Conservation (phyloP, 805 yeast species). For the Yamadazyma insecticola region DNA sequence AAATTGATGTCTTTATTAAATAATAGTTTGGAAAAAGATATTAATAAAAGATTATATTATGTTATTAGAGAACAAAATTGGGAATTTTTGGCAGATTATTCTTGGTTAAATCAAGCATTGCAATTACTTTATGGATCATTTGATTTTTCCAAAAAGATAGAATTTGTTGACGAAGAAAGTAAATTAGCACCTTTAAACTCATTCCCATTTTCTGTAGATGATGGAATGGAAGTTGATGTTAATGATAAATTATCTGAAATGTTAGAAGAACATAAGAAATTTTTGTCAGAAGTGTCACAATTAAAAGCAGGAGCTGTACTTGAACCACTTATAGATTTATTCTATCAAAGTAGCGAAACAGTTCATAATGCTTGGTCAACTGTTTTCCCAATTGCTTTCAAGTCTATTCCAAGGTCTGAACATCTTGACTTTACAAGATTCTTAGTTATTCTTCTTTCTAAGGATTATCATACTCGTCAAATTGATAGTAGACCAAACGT, state of each 20-base stretch:
- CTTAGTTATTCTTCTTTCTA: slow-evolving; percentile 72
- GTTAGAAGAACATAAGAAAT: slow-evolving; percentile 23
- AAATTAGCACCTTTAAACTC: slow-evolving; percentile 50
- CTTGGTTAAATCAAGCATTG: slow-evolving; percentile 92
- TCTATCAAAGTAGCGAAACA: slow-evolving; percentile 75
- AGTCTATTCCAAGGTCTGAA: slow-evolving; percentile 72
- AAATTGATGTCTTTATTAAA: slow-evolving; percentile 77
- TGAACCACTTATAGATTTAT: slow-evolving; percentile 71
- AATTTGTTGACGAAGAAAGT: slow-evolving; percentile 44
- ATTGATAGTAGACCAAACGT: slow-evolving; percentile 83
- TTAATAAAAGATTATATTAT: slow-evolving; percentile 76
- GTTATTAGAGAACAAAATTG: slow-evolving; percentile 94
- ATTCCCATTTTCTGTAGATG: slow-evolving; percentile 26
- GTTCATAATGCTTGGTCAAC: slow-evolving; percentile 81
- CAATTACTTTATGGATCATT: slow-evolving; percentile 81
- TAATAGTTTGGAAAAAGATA: slow-evolving; percentile 70
- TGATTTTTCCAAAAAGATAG: slow-evolving; percentile 45
- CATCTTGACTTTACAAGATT: slow-evolving; percentile 80
- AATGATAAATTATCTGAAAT: slow-evolving; percentile 16
- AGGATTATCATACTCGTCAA: slow-evolving; percentile 92
- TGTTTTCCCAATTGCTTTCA: slow-evolving; percentile 76
- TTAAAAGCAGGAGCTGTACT: slow-evolving; percentile 57
- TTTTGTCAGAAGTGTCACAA: slow-evolving; percentile 24
- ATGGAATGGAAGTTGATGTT: slow-evolving; percentile 25
- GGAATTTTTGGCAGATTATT: slow-evolving; percentile 90